Evolutionary conservation across 2,329 filamentous ascomycete genomes (phyloP), one percentile per base, ranked within the genome.

Genomic region (Trichoderma aggressivum): DNA sequence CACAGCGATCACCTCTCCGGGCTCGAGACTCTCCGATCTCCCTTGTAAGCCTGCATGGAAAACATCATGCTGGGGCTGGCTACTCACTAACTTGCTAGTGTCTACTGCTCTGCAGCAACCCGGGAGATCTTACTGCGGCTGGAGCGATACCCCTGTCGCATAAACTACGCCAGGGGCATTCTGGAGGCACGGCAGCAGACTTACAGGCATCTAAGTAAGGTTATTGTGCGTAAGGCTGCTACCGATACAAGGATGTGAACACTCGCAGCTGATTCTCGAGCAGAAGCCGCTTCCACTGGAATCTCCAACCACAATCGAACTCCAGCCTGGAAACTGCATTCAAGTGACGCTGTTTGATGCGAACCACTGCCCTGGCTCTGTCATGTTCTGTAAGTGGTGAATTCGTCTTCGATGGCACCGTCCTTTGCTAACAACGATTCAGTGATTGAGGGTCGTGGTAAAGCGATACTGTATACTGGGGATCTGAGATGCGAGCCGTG

Each of bases 1-100:
- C 95, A 98, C 78, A 97, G 92, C 74, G 94, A 98, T 76, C 95
- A 98, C 80, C 86, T 98, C 1, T 86, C 87, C 43, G 94, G 95
- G 0, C 86, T 98, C 1, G 94, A 97, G 75, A 88, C 86, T 14
- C 86, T 94, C 68, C 88, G 89, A 59, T 89, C 92, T 32, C 92
- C 93, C 0, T 97, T 97, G 86, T 89, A 79, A 55, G 82, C 70
- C 28, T 53, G 3, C 1, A 69, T 70, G 6, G 21, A 21, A 43
- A 36, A 14, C 5, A 18, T 26, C n/a, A 14, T 28, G 0, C 32
- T 26, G 8, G 55, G 12, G 11, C 30, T 67, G 11, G 3, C 47
- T 18, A 12, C 43, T 63, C 11, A 18, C 3, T 34, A 12, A 18
- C 3, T 34, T 47, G 36, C 4, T 24, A 89, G 87, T 77, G 89